Evolutionary conservation across 305 asterid genomes (phyloP), one percentile per base, ranked within the genome.

Genomic region (Salvia sclarea): DNA sequence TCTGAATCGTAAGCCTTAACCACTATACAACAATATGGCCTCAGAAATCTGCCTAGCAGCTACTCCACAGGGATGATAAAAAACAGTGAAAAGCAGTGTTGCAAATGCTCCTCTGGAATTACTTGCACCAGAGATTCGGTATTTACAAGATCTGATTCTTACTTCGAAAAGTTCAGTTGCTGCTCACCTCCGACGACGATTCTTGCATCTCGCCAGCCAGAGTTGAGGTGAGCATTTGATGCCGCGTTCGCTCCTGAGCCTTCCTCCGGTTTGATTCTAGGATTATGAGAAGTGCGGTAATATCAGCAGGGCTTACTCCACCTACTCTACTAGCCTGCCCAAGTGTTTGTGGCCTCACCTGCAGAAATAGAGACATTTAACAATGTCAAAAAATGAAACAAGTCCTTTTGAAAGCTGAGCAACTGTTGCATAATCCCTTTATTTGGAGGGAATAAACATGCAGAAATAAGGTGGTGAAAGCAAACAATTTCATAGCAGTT

Each of bases 291-390:
- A 94, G 96, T 62, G 99, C 96, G 16, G 98, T 91, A 60, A 94
- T 80, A 80, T 94, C 99, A 35, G 98, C 99, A 68, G 99, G 99
- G 82, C 89, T 94, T 28, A 94, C 97, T 53, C 98, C 99, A 61
- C 99, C 99, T 37, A 94, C 97, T 83, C 99, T 86, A 78, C 97
- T 85, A 22, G 99, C 99, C 81, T 94, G 99, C 58, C 99, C 99
- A 40, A 94, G 80, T 31, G 99, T 94, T 80, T 89, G 92, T 24
- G 99, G 99, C 82, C 98, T 86, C 56, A 94, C 96, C 99, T 91
- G 86, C 35, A 54, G 21, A 65, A 64, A 43, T 35, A 20, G 6
- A 64, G 43, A 44, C 59, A 35, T 45, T 58, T 63, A 24, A 52
- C 63, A 24, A 52, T 57, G 45, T 6, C 24, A 28, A 17, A 25